These are phyloP conservation scores for Pythium aquatile DNA, from an alignment of 352 stramenopile species.

Conservation along the genomic window DNA sequence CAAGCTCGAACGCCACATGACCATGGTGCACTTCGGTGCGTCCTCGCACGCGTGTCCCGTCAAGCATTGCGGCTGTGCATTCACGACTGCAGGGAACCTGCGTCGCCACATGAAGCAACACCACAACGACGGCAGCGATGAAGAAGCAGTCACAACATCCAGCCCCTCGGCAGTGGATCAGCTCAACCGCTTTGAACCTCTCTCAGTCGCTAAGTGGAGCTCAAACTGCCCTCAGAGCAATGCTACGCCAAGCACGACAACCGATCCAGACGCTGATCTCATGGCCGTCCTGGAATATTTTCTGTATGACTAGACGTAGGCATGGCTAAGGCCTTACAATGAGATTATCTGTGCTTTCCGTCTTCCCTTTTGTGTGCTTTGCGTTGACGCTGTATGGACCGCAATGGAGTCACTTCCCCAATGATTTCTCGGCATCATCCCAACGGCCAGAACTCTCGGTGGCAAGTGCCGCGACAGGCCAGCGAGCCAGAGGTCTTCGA, in stretches of 20 bases:
- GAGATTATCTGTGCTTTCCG: background rate
- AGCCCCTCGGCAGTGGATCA: background rate
- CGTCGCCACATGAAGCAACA: constrained; percentile 19
- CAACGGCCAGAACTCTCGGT: no score
- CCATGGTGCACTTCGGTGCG: constrained; percentile 12
- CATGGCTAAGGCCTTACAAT: no score
- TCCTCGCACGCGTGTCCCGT: constrained; percentile 33
- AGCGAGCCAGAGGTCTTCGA: no score
- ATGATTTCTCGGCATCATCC: no score
- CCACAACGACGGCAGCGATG: background rate
- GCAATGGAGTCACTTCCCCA: no score
- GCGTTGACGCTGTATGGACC: no score
- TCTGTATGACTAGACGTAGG: background rate
- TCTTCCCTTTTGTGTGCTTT: no score
- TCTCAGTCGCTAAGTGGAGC: background rate
- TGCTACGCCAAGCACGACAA: background rate
- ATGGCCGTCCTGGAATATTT: background rate
- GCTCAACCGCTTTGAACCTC: background rate
- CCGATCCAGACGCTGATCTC: background rate
- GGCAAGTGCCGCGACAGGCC: no score
- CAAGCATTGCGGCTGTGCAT: constrained; percentile 50
- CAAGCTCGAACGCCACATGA: constrained; percentile 19
- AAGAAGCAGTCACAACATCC: background rate
- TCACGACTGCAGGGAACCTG: constrained; percentile 59
- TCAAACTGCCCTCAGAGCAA: background rate